Conservation (phyloP, 495 filamentous ascomycete genomes). For the Tirmania nivea region DNA sequence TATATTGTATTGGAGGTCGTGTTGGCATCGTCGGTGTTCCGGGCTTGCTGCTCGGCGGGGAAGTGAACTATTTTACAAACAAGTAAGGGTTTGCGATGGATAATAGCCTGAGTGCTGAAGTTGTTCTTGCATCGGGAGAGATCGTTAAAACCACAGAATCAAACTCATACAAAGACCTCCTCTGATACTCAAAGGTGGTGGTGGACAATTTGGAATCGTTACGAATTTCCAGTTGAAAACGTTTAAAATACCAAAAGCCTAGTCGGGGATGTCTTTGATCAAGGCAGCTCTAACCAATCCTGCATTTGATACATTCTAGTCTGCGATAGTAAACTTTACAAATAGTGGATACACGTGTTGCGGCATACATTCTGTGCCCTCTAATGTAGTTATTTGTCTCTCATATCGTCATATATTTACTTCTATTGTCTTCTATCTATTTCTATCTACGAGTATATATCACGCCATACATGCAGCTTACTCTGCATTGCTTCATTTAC, state of each 20-base stretch:
- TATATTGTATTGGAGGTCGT: conserved; percentile 33
- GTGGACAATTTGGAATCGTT: conserved; percentile 41
- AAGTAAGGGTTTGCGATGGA: conserved; percentile 30
- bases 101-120: conserved; percentile 30
- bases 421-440: no score
- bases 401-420: no score
- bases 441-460: no score
- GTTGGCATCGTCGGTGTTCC: conserved; percentile 31
- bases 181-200: conserved; percentile 34
- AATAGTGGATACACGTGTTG: neutral
- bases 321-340: neutral
- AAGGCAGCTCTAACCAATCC: no score
- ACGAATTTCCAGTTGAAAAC: conserved; percentile 32
- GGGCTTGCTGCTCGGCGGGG: conserved; percentile 34
- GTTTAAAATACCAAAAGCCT: conserved; percentile 26
- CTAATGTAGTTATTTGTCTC: no score
- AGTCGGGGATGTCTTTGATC: conserved; percentile 19
- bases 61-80: conserved; percentile 28
- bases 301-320: neutral
- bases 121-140: conserved; percentile 23
- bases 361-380: no score
- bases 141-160: conserved; percentile 21
- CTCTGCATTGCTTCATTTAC: no score
- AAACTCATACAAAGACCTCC: conserved; percentile 24
- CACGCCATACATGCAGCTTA: no score